These are phyloP conservation scores for Scutellaria barbata DNA, from an alignment of 257 asterid genomes.

Conservation along the genomic window DNA sequence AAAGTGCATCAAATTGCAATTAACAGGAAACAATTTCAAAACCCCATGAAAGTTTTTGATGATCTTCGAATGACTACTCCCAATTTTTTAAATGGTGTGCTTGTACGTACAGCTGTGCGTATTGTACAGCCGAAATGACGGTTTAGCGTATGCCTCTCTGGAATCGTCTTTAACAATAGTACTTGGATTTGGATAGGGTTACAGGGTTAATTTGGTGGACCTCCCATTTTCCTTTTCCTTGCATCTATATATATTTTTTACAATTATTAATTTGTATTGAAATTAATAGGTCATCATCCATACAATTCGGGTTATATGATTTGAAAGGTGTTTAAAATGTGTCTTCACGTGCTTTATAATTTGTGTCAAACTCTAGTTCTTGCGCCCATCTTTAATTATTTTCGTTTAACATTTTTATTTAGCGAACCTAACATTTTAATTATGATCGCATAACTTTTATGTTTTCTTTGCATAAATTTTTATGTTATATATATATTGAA, in stretches of 20 bases:
- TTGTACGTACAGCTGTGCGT: constrained; percentile 32
- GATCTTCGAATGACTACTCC: constrained; percentile 36
- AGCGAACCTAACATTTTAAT: no score
- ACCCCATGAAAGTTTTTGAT: constrained; percentile 42
- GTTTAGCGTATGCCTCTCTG: constrained; percentile 31
- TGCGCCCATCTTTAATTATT: no score
- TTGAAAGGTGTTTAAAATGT: no score
- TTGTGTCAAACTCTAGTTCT: no score
- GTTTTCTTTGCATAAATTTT: no score
- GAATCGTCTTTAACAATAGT: constrained; percentile 22
- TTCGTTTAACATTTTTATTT: no score
- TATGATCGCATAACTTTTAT: no score
- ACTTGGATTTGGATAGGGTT: constrained; percentile 37
- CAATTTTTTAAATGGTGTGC: background rate
- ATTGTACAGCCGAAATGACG: constrained; percentile 39
- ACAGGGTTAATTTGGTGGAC: constrained; percentile 17
- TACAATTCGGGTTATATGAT: no score
- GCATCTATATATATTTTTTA: background rate
- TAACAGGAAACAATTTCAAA: constrained; percentile 33
- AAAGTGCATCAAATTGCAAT: constrained; percentile 36
- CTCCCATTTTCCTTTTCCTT: background rate
- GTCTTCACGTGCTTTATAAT: no score
- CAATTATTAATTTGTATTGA: no score
- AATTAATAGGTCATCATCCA: no score
- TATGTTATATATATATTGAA: no score